Evolutionary conservation across 2,329 filamentous ascomycete species (phyloP).

Genomic region (Diaporthe amygdali): DNA sequence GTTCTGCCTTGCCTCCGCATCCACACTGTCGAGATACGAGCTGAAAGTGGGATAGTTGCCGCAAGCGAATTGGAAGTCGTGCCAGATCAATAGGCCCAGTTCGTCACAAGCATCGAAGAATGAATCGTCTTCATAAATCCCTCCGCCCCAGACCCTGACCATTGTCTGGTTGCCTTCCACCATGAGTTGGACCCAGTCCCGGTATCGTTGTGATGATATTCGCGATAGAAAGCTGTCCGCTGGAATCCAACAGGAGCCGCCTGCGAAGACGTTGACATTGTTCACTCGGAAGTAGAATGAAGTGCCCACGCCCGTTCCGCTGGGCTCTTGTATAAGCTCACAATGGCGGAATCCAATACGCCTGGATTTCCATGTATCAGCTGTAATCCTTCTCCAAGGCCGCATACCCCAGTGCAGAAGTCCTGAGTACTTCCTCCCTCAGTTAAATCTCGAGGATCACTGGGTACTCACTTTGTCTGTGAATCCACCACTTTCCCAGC

Average conservation of each 20-base stretch:
- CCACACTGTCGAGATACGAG: constrained; percentile 62
- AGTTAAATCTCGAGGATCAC: constrained; percentile 35
- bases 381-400: constrained; percentile 44
- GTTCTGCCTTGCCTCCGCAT: constrained; percentile 68
- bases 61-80: constrained; percentile 77
- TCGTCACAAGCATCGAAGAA: constrained; percentile 78
- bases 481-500: background rate
- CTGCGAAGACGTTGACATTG: constrained; percentile 76
- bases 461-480: background rate
- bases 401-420: constrained; percentile 64
- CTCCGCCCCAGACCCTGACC: constrained; percentile 80
- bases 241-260: constrained; percentile 84
- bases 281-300: constrained; percentile 83
- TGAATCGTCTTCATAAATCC: constrained; percentile 72
- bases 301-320: constrained; percentile 69
- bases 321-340: constrained; percentile 61
- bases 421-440: constrained; percentile 78
- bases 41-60: constrained; percentile 71
- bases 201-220: constrained; percentile 68
- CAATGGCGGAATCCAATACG: constrained; percentile 72
- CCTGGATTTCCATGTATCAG: constrained; percentile 61
- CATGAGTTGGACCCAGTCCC: constrained; percentile 76
- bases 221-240: constrained; percentile 80
- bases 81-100: constrained; percentile 73
- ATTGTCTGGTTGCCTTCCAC: constrained; percentile 81